Percentiles rank a stretch among this genome's conserved stretches.
phyloP scores from a whole-genome alignment of 2,329 filamentous ascomycete species.

The Thermoascus crustaceus region DNA sequence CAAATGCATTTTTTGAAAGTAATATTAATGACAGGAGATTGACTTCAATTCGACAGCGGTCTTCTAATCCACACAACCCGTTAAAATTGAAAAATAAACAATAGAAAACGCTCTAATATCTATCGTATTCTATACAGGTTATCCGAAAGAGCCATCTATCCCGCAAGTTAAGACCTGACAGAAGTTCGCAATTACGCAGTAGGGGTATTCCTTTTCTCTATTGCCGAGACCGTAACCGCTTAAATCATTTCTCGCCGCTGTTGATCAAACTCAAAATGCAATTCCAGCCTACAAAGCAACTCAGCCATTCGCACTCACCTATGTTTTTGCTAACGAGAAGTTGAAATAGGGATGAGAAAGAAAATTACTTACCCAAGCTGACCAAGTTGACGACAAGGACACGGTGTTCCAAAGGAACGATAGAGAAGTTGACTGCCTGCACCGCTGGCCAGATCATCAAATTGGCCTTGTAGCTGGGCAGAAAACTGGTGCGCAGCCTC shows the following conservation, averaged over 20 bases:
- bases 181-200: too few relatives aligned
- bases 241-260: slow-evolving; percentile 31
- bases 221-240: background rate
- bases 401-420: slow-evolving; percentile 74
- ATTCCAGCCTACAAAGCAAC: slow-evolving; percentile 55
- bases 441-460: slow-evolving; percentile 82
- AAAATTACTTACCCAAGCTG: slow-evolving; percentile 49
- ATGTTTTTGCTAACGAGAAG: too few relatives aligned
- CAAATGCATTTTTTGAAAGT: slow-evolving; percentile 1
- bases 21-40: background rate
- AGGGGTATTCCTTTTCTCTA: background rate
- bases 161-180: too few relatives aligned
- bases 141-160: too few relatives aligned
- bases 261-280: slow-evolving; percentile 52
- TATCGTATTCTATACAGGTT: too few relatives aligned
- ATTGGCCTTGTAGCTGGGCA: slow-evolving; percentile 67
- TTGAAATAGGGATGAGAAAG: background rate
- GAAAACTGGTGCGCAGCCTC: slow-evolving; percentile 65
- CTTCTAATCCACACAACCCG: background rate
- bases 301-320: too few relatives aligned
- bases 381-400: slow-evolving; percentile 82
- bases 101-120: too few relatives aligned
- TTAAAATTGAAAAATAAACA: too few relatives aligned
- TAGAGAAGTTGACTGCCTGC: slow-evolving; percentile 78
- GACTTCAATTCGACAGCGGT: slow-evolving; percentile 1